Base-by-base conservation (phyloP, 2,329 filamentous ascomycete genomes). In the Colletotrichum filicis region DNA sequence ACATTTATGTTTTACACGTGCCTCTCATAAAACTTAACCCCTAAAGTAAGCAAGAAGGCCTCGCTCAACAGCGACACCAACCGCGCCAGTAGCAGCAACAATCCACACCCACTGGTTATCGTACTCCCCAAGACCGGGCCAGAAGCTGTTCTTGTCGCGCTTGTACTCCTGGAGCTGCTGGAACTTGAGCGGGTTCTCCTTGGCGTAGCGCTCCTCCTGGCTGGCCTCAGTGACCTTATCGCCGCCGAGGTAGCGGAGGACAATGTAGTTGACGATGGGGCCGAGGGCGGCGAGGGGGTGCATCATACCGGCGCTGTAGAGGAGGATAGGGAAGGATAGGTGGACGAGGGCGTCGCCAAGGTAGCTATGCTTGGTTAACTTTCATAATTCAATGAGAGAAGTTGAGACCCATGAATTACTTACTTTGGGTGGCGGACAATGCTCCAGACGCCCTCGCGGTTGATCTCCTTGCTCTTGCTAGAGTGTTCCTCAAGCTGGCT, bases 381-480 rank as follows among this genome's bases (percentile, higher is more conserved):
- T 8, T 22, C 8, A 19, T 14, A 8, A 8, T n/a, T 22, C 56
- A 24, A 4, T 30, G 30, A 7, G n/a, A 14, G 42, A 58, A 28
- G 24, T 7, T 2, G 4, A 6, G 22, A 19, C 42, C 4, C 16
- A 42, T 19, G 32, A 35, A 11, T 9, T n/a, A 82, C 87, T 79
- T 82, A 91, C 89, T 91, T 91, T 0, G 90, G 90, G 80, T 91
- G 89, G 61, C 90, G 82, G 30, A 91, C 89, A 37, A 91, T 85
- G 75, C 88, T 89, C 88, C 89, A 91, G 35, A 92, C 90, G 14
- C 89, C 89, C n/a, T 88, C 84, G 16, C 86, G 85, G 19, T 83
- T 82, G 26, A 85, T 79, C 57, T 82, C 81, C 73, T 86, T 85
- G 56, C 60, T 73, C 66, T 71, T 66, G 24, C 22, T 55, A 4